Percentiles rank a stretch among this genome's conserved stretches.
Conservation (phyloP, 75 land plant species). For the Picea glauca region DNA sequence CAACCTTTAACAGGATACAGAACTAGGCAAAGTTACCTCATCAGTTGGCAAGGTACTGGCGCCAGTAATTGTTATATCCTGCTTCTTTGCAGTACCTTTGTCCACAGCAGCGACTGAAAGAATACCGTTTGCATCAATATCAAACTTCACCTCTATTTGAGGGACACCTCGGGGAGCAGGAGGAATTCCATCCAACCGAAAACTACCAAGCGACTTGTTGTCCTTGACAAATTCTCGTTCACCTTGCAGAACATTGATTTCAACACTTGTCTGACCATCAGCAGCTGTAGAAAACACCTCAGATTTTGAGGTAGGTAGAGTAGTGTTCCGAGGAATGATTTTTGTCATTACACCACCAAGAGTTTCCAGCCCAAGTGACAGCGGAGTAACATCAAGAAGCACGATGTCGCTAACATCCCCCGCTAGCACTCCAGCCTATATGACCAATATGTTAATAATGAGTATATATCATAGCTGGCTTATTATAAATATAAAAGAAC, state of each 20-base stretch:
- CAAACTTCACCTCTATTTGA: constrained; percentile 68
- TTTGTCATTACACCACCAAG: constrained; percentile 62
- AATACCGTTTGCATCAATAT: constrained; percentile 73
- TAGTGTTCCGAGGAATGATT: constrained; percentile 56
- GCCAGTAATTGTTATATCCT: constrained; percentile 65
- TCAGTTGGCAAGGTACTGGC: constrained; percentile 87
- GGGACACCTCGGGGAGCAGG: constrained; percentile 65
- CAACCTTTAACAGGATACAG: not conserved
- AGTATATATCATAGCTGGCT: too few relatives aligned
- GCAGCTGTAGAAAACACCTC: constrained; percentile 74
- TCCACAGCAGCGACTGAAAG: constrained; percentile 57
- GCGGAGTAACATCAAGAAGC: constrained; percentile 59
- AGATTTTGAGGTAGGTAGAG: constrained; percentile 69
- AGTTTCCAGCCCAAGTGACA: constrained; percentile 61
- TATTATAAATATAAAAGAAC: too few relatives aligned
- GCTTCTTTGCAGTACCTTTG: constrained; percentile 65
- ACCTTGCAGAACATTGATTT: constrained; percentile 57
- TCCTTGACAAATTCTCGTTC: constrained; percentile 67
- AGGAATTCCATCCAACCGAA: constrained; percentile 63
- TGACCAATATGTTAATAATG: not conserved
- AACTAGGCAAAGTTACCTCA: constrained; percentile 42
- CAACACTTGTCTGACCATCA: constrained; percentile 65
- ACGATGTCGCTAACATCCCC: constrained; percentile 64
- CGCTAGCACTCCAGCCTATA: constrained; percentile 78
- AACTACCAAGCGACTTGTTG: constrained; percentile 60